Conservation (phyloP, 1,284 basidiomycete species). For the Volvariella volvacea region DNA sequence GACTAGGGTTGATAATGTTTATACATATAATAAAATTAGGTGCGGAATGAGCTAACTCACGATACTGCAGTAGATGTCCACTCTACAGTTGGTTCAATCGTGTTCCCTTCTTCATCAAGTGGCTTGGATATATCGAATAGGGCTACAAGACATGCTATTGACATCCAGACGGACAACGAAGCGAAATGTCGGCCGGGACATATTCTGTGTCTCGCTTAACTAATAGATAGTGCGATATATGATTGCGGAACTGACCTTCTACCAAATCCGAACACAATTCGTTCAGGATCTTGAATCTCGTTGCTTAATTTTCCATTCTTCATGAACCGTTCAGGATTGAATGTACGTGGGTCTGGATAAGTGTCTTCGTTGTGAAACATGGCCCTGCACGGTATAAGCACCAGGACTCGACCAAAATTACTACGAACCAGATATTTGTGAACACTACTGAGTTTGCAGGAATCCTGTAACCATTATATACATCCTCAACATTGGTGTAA, state of each 20-base stretch:
- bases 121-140: constrained; percentile 30
- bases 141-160: constrained; percentile 28
- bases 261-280: constrained; percentile 27
- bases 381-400: no score
- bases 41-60: no score
- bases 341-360: constrained; percentile 29
- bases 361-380: constrained; percentile 30
- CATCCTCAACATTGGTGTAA: neutral
- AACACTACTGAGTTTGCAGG: neutral
- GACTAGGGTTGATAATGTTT: no score
- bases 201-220: no score
- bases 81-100: neutral
- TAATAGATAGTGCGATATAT: no score
- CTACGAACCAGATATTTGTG: neutral
- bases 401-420: no score
- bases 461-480: neutral
- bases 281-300: constrained; percentile 16
- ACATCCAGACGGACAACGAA: constrained; percentile 28
- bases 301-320: constrained; percentile 22
- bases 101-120: constrained; percentile 17
- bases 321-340: constrained; percentile 32
- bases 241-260: constrained; percentile 17
- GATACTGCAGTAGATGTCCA: constrained; percentile 11
- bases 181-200: constrained; percentile 35
- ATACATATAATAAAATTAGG: no score